Evolutionary conservation across 2,329 filamentous ascomycete species (phyloP).

Genomic region (Ophiostoma angusticollis): DNA sequence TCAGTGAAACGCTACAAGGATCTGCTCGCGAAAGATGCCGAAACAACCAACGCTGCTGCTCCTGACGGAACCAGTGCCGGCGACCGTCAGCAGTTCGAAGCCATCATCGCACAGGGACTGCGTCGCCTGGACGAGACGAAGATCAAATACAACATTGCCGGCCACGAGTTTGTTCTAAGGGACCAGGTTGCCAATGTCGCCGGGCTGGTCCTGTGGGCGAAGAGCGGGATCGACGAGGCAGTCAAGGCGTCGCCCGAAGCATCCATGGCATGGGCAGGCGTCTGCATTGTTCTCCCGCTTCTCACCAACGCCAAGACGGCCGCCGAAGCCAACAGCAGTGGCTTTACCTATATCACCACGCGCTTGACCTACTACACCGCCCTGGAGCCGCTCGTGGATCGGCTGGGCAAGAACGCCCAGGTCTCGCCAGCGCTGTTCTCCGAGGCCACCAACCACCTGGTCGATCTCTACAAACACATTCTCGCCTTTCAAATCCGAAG

Average conservation of each 20-base stretch:
- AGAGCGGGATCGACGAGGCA: conserved; percentile 17
- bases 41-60: no score
- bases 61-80: no score
- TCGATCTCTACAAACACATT: conserved; percentile 21
- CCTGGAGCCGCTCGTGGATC: conserved; percentile 18
- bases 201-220: conserved; percentile 13
- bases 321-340: conserved; percentile 20
- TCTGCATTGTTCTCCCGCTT: conserved; percentile 25
- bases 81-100: no score
- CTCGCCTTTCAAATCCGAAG: conserved; percentile 24
- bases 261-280: conserved; percentile 23
- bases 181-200: conserved; percentile 14
- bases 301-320: conserved; percentile 20
- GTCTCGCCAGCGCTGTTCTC: no score
- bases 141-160: no score
- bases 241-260: conserved; percentile 21
- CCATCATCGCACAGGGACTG: no score
- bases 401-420: conserved; percentile 8
- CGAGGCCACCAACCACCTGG: conserved; percentile 13
- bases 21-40: no score
- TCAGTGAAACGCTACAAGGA: no score
- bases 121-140: no score
- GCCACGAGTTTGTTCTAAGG: no score
- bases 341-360: conserved; percentile 22
- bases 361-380: conserved; percentile 22